These are phyloP conservation scores for Lantana camara DNA, from an alignment of 257 asterid species.

Conservation along the genomic window DNA sequence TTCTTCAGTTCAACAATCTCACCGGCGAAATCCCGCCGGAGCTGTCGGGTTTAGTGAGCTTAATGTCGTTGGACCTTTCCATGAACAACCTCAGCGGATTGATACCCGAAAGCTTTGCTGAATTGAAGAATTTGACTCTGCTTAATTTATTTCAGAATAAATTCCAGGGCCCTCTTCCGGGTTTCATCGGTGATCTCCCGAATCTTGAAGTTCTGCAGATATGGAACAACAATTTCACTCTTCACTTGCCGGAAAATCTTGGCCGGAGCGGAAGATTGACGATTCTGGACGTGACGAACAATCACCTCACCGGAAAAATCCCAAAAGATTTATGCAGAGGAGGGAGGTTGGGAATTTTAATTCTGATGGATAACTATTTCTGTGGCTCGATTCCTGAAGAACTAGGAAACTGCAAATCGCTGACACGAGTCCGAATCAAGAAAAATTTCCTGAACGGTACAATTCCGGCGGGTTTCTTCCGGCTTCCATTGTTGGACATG, in stretches of 20 bases:
- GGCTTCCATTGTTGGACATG: slow-evolving; percentile 50
- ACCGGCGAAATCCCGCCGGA: slow-evolving; percentile 72
- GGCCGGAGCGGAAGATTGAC: slow-evolving; percentile 52
- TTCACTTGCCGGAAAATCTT: slow-evolving; percentile 63
- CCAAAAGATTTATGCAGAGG: slow-evolving; percentile 66
- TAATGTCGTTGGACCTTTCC: slow-evolving; percentile 72
- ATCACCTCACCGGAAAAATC: slow-evolving; percentile 67
- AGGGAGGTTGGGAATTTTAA: slow-evolving; percentile 40
- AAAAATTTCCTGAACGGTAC: slow-evolving; percentile 61
- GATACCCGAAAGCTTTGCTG: slow-evolving; percentile 51
- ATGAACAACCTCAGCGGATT: slow-evolving; percentile 55
- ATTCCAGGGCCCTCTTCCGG: slow-evolving; percentile 65
- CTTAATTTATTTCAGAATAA: slow-evolving; percentile 53
- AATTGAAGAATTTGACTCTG: slow-evolving; percentile 61
- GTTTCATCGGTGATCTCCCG: slow-evolving; percentile 61
- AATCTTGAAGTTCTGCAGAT: slow-evolving; percentile 64
- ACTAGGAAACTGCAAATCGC: slow-evolving; percentile 57
- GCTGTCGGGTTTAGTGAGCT: slow-evolving; percentile 52
- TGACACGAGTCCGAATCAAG: slow-evolving; percentile 46
- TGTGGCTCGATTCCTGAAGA: slow-evolving; percentile 61
- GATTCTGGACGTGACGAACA: slow-evolving; percentile 50
- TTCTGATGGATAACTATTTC: slow-evolving; percentile 58
- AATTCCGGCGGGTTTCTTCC: slow-evolving; percentile 59
- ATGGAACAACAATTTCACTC: slow-evolving; percentile 78
- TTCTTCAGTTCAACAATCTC: slow-evolving; percentile 62